These are phyloP conservation scores for Trichoderma afroharzianum DNA, from an alignment of 2,329 filamentous ascomycete species.

Conservation along the genomic window DNA sequence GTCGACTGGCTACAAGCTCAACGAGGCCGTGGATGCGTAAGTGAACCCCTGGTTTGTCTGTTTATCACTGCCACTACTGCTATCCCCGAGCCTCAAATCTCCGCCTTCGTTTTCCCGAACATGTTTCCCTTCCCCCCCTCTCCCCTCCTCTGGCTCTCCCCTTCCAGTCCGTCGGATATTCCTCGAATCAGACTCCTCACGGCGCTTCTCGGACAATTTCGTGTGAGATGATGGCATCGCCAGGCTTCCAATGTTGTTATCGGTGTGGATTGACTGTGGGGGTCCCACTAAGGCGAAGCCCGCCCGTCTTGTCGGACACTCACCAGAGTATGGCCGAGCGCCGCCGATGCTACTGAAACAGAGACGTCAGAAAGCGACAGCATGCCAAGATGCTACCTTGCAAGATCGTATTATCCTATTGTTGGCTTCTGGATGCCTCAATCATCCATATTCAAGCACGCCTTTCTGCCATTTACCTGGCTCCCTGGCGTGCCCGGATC, in stretches of 20 bases:
- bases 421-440: slow-evolving; percentile 8
- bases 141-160: neutral
- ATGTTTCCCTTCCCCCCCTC: neutral
- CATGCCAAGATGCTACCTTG: slow-evolving; percentile 18
- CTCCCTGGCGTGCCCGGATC: neutral
- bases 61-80: neutral
- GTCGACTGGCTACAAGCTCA: slow-evolving; percentile 46
- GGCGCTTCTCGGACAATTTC: slow-evolving; percentile 27
- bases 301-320: slow-evolving; percentile 28
- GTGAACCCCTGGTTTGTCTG: slow-evolving; percentile 30
- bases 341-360: slow-evolving; percentile 36
- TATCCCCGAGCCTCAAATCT: neutral
- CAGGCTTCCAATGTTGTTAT: slow-evolving; percentile 18
- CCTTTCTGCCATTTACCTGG: neutral
- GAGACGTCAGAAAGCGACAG: slow-evolving; percentile 18
- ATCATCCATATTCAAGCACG: neutral
- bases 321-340: slow-evolving; percentile 37
- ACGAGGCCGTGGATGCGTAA: slow-evolving; percentile 56
- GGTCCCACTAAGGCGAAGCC: slow-evolving; percentile 31
- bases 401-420: slow-evolving; percentile 12
- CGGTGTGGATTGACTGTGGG: slow-evolving; percentile 27
- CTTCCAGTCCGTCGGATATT: slow-evolving; percentile 13
- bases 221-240: slow-evolving; percentile 20
- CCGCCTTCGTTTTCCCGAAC: slow-evolving; percentile 7
- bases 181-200: slow-evolving; percentile 13